A percentile compares a stretch with the other conserved stretches of the same genome.
phyloP scores from a whole-genome alignment of 2,329 filamentous ascomycete species.

The Cordyceps tenuipes region DNA sequence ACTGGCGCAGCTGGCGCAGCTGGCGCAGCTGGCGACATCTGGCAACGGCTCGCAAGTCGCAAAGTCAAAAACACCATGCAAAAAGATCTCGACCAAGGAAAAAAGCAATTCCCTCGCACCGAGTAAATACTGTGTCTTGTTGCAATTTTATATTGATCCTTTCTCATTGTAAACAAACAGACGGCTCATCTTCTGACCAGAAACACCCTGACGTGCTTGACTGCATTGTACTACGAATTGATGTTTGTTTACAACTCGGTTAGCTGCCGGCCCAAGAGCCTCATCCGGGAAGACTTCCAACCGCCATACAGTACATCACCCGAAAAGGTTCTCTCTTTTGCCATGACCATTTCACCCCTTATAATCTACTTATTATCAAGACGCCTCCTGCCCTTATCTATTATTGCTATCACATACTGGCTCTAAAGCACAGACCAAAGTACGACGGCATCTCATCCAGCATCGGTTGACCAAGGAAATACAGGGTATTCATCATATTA shows the following conservation, averaged over 20 bases:
- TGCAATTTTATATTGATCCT: slow-evolving; percentile 1
- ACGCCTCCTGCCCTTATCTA: too few species aligned
- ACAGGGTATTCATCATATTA: background rate
- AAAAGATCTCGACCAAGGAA: background rate
- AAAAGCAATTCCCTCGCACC: background rate
- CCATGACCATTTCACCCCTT: background rate
- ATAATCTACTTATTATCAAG: background rate
- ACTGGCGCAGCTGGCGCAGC: background rate
- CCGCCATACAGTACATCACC: too few species aligned
- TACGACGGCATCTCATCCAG: background rate
- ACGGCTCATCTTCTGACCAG: background rate
- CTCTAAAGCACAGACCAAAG: background rate
- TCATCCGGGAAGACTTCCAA: too few species aligned
- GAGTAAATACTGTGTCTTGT: background rate
- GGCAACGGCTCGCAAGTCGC: background rate
- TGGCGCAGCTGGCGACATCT: background rate
- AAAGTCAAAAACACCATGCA: background rate
- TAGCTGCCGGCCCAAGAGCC: background rate
- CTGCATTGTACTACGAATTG: too few species aligned
- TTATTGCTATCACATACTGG: too few species aligned
- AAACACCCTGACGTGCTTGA: background rate
- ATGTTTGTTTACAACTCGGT: background rate
- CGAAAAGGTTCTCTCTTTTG: background rate
- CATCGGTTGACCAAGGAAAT: background rate
- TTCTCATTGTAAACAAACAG: background rate